A percentile compares a stretch with the other conserved stretches of the same genome.
These are phyloP conservation scores for Mortierella sp. DNA, from an alignment of 371 early-diverging fungal species.

Conservation along the genomic window DNA sequence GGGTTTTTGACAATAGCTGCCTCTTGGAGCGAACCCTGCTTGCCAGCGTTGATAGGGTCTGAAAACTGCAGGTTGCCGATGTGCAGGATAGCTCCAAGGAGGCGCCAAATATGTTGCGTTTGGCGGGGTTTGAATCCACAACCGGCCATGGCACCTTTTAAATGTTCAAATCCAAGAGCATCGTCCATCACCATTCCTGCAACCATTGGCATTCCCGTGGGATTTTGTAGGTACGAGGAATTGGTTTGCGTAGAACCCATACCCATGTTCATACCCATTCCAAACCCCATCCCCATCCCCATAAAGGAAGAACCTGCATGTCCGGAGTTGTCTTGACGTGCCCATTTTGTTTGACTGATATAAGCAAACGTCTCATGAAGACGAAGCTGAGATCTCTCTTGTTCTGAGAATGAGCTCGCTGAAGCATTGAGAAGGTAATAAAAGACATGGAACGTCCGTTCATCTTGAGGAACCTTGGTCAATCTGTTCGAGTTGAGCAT, in stretches of 20 bases:
- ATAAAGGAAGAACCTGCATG: conserved; percentile 8
- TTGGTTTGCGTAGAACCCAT: conserved; percentile 56
- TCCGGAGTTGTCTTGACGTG: conserved; percentile 50
- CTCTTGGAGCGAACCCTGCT: conserved; percentile 58
- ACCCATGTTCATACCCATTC: conserved; percentile 25
- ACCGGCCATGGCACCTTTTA: conserved; percentile 76
- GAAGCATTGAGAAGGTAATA: conserved; percentile 72
- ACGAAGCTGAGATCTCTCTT: conserved; percentile 55
- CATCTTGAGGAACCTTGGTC: conserved; percentile 67
- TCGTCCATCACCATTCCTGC: conserved; percentile 56
- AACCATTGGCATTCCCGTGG: too few relatives aligned
- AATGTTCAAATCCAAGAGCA: conserved; percentile 64
- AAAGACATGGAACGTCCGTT: conserved; percentile 91
- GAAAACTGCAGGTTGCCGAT: conserved; percentile 83
- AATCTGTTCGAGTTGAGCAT: conserved; percentile 87
- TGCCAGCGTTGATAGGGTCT: conserved; percentile 41
- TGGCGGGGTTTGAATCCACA: conserved; percentile 82
- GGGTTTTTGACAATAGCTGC: conserved; percentile 69
- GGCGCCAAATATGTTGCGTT: conserved; percentile 74
- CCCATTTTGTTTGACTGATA: conserved; percentile 58
- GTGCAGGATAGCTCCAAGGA: conserved; percentile 83
- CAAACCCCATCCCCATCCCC: too few relatives aligned
- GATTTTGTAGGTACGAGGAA: conserved; percentile 18
- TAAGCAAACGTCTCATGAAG: conserved; percentile 55
- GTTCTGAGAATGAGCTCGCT: conserved; percentile 52